Conservation (phyloP, 2,329 filamentous ascomycete genomes). For the Basipetospora chlamydospora region DNA sequence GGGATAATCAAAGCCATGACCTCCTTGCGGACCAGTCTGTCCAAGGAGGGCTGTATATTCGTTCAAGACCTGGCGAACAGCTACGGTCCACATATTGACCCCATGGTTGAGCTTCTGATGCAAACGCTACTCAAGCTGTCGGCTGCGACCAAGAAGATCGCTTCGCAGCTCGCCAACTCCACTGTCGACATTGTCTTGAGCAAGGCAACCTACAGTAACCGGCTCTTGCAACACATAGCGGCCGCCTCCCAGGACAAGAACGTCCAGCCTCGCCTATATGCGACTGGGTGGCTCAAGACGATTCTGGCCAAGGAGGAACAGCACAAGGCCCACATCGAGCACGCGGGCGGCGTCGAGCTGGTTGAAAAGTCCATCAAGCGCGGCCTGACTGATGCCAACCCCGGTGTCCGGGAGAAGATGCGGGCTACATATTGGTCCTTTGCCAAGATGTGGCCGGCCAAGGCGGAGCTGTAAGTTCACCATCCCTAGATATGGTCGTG, state of each 20-base stretch:
- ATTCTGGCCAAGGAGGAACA: conserved; percentile 61
- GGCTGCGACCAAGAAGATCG: conserved; percentile 83
- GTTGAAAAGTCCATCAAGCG: conserved; percentile 83
- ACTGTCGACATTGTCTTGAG: conserved; percentile 72
- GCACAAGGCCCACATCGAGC: conserved; percentile 73
- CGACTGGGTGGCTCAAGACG: conserved; percentile 70
- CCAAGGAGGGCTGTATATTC: conserved; percentile 69
- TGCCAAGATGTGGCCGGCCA: conserved; percentile 59
- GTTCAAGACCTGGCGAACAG: conserved; percentile 72
- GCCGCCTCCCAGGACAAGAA: conserved; percentile 84
- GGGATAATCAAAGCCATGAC: conserved; percentile 76
- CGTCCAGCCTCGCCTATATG: conserved; percentile 67
- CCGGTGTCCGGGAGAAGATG: conserved; percentile 75
- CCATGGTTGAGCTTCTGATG: conserved; percentile 79
- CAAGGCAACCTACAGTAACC: conserved; percentile 62
- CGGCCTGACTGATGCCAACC: conserved; percentile 78
- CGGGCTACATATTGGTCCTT: conserved; percentile 80
- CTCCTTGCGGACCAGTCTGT: conserved; percentile 79
- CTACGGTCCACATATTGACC: conserved; percentile 66
- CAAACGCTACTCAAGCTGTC: conserved; percentile 83
- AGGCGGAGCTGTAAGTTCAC: conserved; percentile 52
- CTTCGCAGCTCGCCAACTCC: conserved; percentile 65
- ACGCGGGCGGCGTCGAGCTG: conserved; percentile 66
- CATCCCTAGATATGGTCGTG: no score
- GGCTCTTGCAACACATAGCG: conserved; percentile 76